These are phyloP conservation scores for Penicillium tannophilum DNA, from an alignment of 495 filamentous ascomycete species.

Conservation along the genomic window DNA sequence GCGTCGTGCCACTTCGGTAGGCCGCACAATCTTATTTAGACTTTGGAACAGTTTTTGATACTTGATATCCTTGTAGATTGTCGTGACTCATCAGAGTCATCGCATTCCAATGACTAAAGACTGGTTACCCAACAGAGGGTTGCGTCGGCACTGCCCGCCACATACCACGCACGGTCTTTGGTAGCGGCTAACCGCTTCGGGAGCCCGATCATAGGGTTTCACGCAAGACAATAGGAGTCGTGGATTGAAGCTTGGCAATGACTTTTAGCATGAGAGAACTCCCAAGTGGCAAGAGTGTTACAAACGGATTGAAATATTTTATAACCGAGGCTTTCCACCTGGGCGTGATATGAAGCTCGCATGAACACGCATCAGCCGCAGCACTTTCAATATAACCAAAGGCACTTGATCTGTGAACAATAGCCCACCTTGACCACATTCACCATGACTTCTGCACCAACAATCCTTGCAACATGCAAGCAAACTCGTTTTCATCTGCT, in stretches of 20 bases:
- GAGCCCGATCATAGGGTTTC: slow-evolving; percentile 31
- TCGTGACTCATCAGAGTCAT: neutral
- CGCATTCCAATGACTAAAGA: neutral
- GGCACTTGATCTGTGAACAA: neutral
- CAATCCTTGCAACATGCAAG: slow-evolving; percentile 50
- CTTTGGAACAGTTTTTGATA: neutral
- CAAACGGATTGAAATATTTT: neutral
- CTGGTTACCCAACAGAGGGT: neutral
- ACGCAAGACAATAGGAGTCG: neutral
- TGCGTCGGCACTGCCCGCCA: neutral
- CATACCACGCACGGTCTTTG: neutral
- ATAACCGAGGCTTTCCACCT: neutral
- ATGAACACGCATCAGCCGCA: neutral
- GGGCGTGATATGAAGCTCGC: neutral
- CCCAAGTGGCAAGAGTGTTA: neutral
- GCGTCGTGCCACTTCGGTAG: neutral
- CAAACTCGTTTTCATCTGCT: slow-evolving; percentile 50
- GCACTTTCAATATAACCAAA: neutral
- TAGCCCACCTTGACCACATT: neutral
- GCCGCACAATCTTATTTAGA: neutral
- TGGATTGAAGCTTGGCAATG: neutral
- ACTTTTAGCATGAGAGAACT: neutral
- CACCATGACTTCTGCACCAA: slow-evolving; percentile 24
- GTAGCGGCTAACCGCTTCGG: slow-evolving; percentile 29
- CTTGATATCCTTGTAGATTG: no score